phyloP scores from a whole-genome alignment of 192 early-diverging fungal genomes.

The Mortierella claussenii region DNA sequence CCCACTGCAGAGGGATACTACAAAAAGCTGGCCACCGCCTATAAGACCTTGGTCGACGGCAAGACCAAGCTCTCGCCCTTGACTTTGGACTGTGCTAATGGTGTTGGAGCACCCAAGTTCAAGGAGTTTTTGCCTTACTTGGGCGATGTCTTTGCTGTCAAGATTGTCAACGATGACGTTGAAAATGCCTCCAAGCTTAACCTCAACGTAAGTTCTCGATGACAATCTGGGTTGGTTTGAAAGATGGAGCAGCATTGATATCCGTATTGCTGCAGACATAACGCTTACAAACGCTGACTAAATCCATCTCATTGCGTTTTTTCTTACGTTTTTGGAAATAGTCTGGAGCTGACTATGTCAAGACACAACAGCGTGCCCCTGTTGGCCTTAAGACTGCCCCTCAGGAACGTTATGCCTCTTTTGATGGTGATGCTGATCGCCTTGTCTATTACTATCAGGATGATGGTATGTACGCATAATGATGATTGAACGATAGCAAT shows the following conservation, averaged over 20 bases:
- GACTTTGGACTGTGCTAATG: slow-evolving; percentile 93
- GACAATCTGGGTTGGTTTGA: no score
- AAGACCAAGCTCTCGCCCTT: slow-evolving; percentile 75
- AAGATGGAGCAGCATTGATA: no score
- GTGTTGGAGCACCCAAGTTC: slow-evolving; percentile 94
- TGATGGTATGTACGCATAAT: slow-evolving; percentile 57
- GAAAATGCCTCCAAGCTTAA: slow-evolving; percentile 82
- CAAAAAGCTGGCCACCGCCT: slow-evolving; percentile 89
- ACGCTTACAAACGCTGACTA: no score
- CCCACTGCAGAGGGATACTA: slow-evolving; percentile 94
- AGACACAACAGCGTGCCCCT: slow-evolving; percentile 87
- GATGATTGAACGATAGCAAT: not conserved
- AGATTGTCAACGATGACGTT: slow-evolving; percentile 82
- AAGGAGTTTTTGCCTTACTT: slow-evolving; percentile 77
- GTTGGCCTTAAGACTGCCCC: slow-evolving; percentile 69
- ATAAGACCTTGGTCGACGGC: slow-evolving; percentile 80
- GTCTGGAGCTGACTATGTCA: slow-evolving; percentile 98
- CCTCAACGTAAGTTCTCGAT: slow-evolving; percentile 77
- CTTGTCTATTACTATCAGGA: slow-evolving; percentile 96
- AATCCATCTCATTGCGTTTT: no score
- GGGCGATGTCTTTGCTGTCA: slow-evolving; percentile 70
- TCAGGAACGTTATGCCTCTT: slow-evolving; percentile 85
- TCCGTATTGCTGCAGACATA: no score
- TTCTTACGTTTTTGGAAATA: no score
- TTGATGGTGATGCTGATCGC: slow-evolving; percentile 99